Percentiles rank a stretch among this genome's conserved stretches.
phyloP scores from a whole-genome alignment of 108 stramenopile genomes.

The Pelagomonas calceolata region DNA sequence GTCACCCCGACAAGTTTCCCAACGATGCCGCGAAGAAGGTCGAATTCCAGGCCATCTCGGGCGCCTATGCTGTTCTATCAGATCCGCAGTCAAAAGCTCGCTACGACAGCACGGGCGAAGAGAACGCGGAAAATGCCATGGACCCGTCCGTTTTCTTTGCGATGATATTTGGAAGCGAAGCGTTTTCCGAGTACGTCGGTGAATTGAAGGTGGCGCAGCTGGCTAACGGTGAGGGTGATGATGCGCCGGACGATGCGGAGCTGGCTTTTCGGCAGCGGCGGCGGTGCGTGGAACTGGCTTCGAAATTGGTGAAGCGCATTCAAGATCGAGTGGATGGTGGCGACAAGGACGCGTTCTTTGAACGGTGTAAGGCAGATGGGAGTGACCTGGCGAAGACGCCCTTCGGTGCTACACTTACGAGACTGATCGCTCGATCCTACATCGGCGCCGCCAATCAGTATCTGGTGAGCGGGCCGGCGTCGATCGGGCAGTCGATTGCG shows the following conservation, averaged over 20 bases:
- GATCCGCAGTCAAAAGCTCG: constrained; percentile 8
- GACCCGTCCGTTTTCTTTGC: constrained; percentile 22
- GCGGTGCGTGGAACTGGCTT: background rate
- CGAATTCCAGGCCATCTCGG: constrained; percentile 24
- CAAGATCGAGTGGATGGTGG: background rate
- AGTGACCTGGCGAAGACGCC: background rate
- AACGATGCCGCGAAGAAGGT: constrained; percentile 12
- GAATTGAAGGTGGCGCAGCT: constrained; percentile 20
- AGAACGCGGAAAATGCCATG: constrained; percentile 14
- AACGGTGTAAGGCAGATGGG: background rate
- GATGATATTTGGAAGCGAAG: constrained; percentile 31
- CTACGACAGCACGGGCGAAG: constrained; percentile 30
- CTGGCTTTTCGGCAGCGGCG: background rate
- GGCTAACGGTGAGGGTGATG: background rate
- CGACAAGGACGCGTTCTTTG: background rate
- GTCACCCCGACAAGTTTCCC: constrained; percentile 1
- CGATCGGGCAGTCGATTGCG: too few species aligned
- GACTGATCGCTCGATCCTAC: background rate
- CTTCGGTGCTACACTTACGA: background rate
- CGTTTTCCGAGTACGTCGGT: constrained; percentile 20
- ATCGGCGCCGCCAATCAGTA: background rate
- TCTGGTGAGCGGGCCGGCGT: too few species aligned
- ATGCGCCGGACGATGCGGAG: background rate
- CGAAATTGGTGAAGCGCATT: background rate
- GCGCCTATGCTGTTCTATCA: constrained; percentile 28